Conservation (phyloP, 176 grass and related monocot genomes). For the Carex pumila region DNA sequence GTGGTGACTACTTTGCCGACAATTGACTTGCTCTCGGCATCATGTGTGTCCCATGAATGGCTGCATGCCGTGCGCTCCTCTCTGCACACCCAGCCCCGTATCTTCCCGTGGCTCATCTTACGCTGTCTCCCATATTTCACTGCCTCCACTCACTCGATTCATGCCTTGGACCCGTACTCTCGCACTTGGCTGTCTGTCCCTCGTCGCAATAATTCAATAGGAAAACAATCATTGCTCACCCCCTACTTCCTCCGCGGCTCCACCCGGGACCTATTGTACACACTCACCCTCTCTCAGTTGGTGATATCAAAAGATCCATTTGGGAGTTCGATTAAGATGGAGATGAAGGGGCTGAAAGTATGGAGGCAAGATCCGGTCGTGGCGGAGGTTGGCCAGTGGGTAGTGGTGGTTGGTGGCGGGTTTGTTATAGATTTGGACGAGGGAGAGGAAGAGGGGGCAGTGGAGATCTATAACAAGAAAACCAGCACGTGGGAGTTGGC, state of each 20-base stretch:
- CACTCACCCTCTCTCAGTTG: constrained; percentile 8
- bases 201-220: constrained; percentile 26
- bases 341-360: constrained; percentile 23
- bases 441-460: constrained; percentile 33
- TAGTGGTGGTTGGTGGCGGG: constrained; percentile 60
- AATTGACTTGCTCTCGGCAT: constrained; percentile 49
- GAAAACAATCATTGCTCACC: background rate
- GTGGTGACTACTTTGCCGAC: constrained; percentile 42
- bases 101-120: constrained; percentile 55
- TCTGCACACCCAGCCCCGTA: constrained; percentile 34
- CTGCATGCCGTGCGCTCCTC: constrained; percentile 51
- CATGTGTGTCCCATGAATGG: constrained; percentile 59
- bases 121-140: constrained; percentile 20
- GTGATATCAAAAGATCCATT: constrained; percentile 47
- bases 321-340: constrained; percentile 18
- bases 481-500: constrained; percentile 32
- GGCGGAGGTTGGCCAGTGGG: constrained; percentile 43
- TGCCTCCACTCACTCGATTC: background rate
- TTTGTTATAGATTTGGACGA: constrained; percentile 26
- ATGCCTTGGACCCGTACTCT: constrained; percentile 50
- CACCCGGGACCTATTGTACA: background rate
- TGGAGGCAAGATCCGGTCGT: constrained; percentile 69
- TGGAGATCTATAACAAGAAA: constrained; percentile 45
- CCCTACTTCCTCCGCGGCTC: background rate
- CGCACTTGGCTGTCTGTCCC: constrained; percentile 36